phyloP scores from a whole-genome alignment of 2,329 filamentous ascomycete species.

The Myriangium duriaei region DNA sequence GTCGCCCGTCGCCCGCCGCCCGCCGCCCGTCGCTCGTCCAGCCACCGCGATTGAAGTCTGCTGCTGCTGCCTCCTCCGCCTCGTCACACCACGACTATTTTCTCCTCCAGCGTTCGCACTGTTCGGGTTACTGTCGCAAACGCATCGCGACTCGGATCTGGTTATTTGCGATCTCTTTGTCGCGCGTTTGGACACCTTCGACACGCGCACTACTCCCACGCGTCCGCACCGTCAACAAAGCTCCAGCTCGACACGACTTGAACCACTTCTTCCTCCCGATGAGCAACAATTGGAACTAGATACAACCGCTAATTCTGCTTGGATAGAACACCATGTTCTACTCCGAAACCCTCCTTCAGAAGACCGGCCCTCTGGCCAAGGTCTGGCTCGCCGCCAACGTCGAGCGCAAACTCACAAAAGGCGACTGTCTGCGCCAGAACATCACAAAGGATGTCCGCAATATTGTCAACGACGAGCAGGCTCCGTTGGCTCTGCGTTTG shows the following conservation, averaged over 20 bases:
- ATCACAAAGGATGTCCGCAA: constrained; percentile 89
- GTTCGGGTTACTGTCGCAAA: neutral
- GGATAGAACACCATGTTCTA: constrained; percentile 64
- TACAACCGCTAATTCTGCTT: neutral
- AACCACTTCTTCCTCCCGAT: neutral
- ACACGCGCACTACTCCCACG: neutral
- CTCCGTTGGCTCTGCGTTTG: constrained; percentile 84
- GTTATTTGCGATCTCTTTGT: neutral
- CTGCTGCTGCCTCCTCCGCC: neutral
- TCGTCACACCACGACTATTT: neutral
- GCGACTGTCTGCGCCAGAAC: constrained; percentile 87
- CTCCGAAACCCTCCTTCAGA: constrained; percentile 86
- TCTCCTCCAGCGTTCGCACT: neutral
- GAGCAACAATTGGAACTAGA: no score
- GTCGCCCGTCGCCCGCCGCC: neutral
- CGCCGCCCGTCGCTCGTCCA: neutral
- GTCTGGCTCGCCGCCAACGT: constrained; percentile 98
- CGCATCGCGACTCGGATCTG: neutral
- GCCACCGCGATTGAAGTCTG: neutral
- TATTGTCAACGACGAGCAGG: constrained; percentile 86
- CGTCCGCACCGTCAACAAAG: neutral
- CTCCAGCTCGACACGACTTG: neutral
- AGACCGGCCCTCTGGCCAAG: constrained; percentile 91
- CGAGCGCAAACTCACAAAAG: constrained; percentile 96
- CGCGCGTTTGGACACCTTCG: neutral